Percentiles rank a stretch among this genome's conserved stretches.
These are phyloP conservation scores for Populus euphratica DNA, from an alignment of 345 rosid genomes.

Conservation along the genomic window DNA sequence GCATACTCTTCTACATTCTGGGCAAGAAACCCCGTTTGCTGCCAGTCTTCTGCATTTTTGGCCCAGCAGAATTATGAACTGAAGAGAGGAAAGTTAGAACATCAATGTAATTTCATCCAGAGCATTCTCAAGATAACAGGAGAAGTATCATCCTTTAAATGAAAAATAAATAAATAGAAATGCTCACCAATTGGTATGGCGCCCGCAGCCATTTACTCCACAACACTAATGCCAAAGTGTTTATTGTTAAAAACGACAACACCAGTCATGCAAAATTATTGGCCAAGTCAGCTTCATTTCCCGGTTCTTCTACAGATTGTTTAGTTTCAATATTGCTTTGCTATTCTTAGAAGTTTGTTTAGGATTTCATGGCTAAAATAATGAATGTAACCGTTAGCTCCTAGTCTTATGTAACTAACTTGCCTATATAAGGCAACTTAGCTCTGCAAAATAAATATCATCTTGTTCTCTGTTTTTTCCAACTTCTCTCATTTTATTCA, in stretches of 20 bases:
- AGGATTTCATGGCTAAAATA: not conserved
- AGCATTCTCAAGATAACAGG: not conserved
- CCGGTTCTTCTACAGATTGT: not conserved
- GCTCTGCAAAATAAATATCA: too few relatives aligned
- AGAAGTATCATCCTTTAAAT: not conserved
- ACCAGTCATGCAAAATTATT: not conserved
- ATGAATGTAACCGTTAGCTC: too few relatives aligned
- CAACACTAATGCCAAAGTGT: constrained; percentile 87
- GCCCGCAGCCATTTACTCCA: constrained; percentile 95
- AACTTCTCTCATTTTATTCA: too few relatives aligned
- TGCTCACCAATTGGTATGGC: constrained; percentile 82
- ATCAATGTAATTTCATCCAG: not conserved
- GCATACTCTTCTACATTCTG: constrained; percentile 65
- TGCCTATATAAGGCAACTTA: too few relatives aligned
- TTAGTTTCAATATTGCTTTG: too few relatives aligned
- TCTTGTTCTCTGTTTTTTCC: too few relatives aligned
- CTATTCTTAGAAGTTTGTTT: too few relatives aligned
- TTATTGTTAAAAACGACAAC: constrained; percentile 28
- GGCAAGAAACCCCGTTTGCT: constrained; percentile 82
- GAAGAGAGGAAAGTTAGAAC: not conserved
- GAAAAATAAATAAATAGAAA: not conserved
- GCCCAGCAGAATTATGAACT: constrained; percentile 96
- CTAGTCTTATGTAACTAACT: too few relatives aligned
- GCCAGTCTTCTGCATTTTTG: constrained; percentile 90
- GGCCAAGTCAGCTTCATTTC: not conserved